Base-by-base conservation (phyloP, 805 yeast species). In the Saccharomycopsis sp. region DNA sequence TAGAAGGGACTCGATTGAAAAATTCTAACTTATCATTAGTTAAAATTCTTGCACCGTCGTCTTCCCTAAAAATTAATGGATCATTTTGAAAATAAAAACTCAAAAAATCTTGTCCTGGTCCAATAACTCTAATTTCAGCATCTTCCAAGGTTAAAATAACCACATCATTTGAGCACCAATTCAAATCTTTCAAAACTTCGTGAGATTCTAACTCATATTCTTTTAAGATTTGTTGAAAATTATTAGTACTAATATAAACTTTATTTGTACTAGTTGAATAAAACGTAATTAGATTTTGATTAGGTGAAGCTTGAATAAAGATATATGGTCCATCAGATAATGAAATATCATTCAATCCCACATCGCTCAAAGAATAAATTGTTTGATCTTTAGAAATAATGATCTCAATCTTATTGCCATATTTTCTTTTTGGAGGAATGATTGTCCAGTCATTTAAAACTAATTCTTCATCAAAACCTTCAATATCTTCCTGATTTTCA, bases 161-260 rank as follows among this genome's bases (percentile, higher is more conserved):
- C 0, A 92, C 85, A 58, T 86, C 95, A 49, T 79, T 75, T 0
- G 89, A 85, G 54, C 95, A 80, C 97, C 96, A 92, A 42, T 67
- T 68, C 15, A 83, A 28, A 12, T 36, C 44, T 3, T 25, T 28
- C 5, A 60, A 44, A 80, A 76, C 0, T 50, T 44, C 17, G 53
- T 39, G 6, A 55, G 58, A 40, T 21, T 57, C 19, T 33, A 72
- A 61, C 6, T 66, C 55, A 50, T 64, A 70, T 35, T 65, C 70
- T 32, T 69, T 57, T 13, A 73, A 58, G 4, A 63, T 59, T 23
- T 61, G 61, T 41, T 63, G 59, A 42, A 74, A 70, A 40, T 63
- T 67, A 31, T 61, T 57, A 39, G 76, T 69, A 19, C 69, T 56
- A 5, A 83, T 76, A 41, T 64, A 69, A 0, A 81, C 56, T 15